Conservation (phyloP, 352 stramenopile species). For the Blastocystis hominis region DNA sequence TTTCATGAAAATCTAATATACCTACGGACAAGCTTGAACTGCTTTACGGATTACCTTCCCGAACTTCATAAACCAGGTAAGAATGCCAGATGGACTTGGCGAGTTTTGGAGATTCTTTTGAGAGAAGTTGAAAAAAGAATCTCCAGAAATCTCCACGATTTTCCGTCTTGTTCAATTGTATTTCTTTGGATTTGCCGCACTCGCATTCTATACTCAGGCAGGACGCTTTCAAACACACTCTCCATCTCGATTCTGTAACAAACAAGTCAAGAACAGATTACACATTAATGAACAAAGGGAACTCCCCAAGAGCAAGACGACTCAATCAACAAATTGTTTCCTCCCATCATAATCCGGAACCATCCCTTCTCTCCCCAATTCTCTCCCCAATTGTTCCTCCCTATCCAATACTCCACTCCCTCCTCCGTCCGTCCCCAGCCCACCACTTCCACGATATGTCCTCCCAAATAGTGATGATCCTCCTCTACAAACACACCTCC, state of each 20-base stretch:
- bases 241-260: neutral
- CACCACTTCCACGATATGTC: slow-evolving; percentile 77
- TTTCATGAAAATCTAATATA: neutral
- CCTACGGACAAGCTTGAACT: slow-evolving; percentile 42
- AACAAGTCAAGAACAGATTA: neutral
- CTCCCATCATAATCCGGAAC: slow-evolving; percentile 79
- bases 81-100: neutral
- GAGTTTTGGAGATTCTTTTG: neutral
- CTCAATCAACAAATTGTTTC: slow-evolving; percentile 78
- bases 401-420: slow-evolving; percentile 80
- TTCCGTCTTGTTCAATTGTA: neutral
- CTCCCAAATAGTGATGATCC: slow-evolving; percentile 72
- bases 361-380: slow-evolving; percentile 82
- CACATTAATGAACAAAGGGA: slow-evolving; percentile 63
- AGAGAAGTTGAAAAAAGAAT: neutral
- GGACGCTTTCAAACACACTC: too few species aligned
- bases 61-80: slow-evolving; percentile 36
- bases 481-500: slow-evolving; percentile 76
- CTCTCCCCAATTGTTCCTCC: slow-evolving; percentile 78
- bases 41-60: slow-evolving; percentile 52
- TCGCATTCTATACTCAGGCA: too few species aligned
- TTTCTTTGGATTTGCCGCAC: too few species aligned
- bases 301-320: slow-evolving; percentile 72
- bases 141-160: neutral
- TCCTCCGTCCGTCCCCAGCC: slow-evolving; percentile 74